phyloP scores from a whole-genome alignment of 345 rosid species.

The Eucalyptus curtisii region DNA sequence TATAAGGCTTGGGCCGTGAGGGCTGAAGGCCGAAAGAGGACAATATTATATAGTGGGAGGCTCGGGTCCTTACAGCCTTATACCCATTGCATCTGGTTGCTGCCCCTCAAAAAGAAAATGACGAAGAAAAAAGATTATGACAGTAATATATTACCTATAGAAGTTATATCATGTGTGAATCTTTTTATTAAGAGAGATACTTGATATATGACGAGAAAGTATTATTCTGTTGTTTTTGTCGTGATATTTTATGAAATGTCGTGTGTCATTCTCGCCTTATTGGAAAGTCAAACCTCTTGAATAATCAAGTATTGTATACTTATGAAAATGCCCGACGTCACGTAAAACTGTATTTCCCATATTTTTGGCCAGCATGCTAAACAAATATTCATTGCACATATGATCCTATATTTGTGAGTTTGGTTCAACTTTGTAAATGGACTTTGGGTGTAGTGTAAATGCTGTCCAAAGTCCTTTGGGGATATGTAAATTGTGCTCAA shows the following conservation, averaged over 20 bases:
- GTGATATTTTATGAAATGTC: neutral
- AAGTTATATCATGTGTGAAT: neutral
- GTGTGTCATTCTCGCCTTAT: neutral
- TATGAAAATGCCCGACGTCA: no score
- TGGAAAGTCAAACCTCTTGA: neutral
- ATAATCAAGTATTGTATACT: neutral
- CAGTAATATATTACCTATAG: neutral
- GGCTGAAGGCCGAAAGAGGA: no score
- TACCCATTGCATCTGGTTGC: slow-evolving; percentile 15
- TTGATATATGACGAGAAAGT: neutral
- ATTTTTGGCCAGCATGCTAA: no score
- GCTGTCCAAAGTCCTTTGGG: no score
- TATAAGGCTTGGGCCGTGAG: neutral
- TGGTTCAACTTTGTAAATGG: no score
- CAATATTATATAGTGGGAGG: no score
- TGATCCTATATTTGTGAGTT: no score
- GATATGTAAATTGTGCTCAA: no score
- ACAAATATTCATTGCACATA: no score
- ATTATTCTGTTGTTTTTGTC: neutral
- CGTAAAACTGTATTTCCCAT: no score
- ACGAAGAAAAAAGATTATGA: neutral
- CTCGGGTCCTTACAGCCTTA: neutral
- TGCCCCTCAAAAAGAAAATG: neutral
- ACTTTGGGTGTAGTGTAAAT: no score
- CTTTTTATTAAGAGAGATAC: neutral